Percentiles rank a stretch among this genome's conserved stretches.
These are phyloP conservation scores for Hyaloperonospora brassicae DNA, from an alignment of 352 stramenopile species.

Conservation along the genomic window DNA sequence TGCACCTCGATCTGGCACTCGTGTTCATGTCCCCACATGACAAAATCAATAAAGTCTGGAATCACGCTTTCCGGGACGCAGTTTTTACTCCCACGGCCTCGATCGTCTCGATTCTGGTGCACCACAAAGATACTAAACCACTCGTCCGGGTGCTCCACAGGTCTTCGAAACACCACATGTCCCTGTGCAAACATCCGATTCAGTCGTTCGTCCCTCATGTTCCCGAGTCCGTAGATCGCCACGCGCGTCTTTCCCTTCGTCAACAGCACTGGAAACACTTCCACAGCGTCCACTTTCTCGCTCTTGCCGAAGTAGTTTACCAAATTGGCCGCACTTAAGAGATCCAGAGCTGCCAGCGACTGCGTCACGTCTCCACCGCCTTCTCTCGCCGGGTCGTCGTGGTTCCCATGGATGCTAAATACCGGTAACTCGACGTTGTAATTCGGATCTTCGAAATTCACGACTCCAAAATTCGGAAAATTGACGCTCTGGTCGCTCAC, in stretches of 20 bases:
- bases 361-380: slow-evolving; percentile 44
- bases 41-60: slow-evolving; percentile 97
- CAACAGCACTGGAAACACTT: slow-evolving; percentile 93
- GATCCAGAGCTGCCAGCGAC: slow-evolving; percentile 92
- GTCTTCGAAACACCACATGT: slow-evolving; percentile 91
- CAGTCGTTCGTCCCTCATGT: slow-evolving; percentile 97
- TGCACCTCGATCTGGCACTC: slow-evolving; percentile 93
- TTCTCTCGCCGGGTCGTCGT: slow-evolving; percentile 97
- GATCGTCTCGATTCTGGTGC: slow-evolving; percentile 97
- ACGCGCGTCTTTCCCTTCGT: slow-evolving; percentile 93
- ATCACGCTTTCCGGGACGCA: slow-evolving; percentile 97
- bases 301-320: slow-evolving; percentile 98
- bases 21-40: slow-evolving; percentile 97
- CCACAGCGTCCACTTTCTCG: slow-evolving; percentile 89
- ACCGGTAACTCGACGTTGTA: slow-evolving; percentile 93
- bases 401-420: slow-evolving; percentile 99
- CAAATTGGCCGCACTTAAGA: slow-evolving; percentile 93
- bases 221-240: slow-evolving; percentile 96
- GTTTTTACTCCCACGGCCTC: slow-evolving; percentile 90
- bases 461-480: slow-evolving; percentile 83
- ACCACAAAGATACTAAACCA: slow-evolving; percentile 99
- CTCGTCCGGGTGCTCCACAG: slow-evolving; percentile 52
- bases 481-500: slow-evolving; percentile 88
- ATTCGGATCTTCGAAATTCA: slow-evolving; percentile 97
- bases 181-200: slow-evolving; percentile 96